phyloP scores from a whole-genome alignment of 164 flowering plant genomes.

The Berberis vulgaris region DNA sequence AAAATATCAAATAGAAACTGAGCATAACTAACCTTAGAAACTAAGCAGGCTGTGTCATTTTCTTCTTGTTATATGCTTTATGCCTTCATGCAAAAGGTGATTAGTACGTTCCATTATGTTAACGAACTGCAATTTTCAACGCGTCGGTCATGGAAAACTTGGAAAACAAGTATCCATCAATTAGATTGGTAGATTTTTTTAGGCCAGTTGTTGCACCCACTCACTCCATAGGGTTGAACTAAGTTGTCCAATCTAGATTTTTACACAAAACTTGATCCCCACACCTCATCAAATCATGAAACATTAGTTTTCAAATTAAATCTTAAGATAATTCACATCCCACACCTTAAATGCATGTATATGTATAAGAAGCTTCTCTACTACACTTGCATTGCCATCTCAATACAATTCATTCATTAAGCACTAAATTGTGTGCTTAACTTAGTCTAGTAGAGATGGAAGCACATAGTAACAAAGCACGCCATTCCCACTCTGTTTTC shows the following conservation, averaged over 20 bases:
- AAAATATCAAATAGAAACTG: too few species aligned
- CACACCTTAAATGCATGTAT: neutral
- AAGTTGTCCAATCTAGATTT: neutral
- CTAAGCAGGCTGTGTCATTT: too few species aligned
- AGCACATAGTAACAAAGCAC: neutral
- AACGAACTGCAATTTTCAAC: too few species aligned
- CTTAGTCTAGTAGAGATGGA: neutral
- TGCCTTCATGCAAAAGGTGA: too few species aligned
- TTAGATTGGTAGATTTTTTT: neutral
- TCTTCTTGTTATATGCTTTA: too few species aligned
- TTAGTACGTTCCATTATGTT: too few species aligned
- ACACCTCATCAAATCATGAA: neutral
- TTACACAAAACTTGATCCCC: neutral
- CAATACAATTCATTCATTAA: neutral
- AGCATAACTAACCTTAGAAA: too few species aligned
- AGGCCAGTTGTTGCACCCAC: slow-evolving; percentile 2
- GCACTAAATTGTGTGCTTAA: neutral
- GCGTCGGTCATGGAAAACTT: neutral
- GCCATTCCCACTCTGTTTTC: neutral
- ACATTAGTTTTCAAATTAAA: neutral
- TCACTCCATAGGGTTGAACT: neutral
- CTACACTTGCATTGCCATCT: neutral
- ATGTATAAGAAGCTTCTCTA: neutral
- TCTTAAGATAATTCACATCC: neutral
- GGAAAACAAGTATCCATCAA: neutral